phyloP scores from a whole-genome alignment of 78 protist genomes.

The Anaeramoeba flamelloides region DNA sequence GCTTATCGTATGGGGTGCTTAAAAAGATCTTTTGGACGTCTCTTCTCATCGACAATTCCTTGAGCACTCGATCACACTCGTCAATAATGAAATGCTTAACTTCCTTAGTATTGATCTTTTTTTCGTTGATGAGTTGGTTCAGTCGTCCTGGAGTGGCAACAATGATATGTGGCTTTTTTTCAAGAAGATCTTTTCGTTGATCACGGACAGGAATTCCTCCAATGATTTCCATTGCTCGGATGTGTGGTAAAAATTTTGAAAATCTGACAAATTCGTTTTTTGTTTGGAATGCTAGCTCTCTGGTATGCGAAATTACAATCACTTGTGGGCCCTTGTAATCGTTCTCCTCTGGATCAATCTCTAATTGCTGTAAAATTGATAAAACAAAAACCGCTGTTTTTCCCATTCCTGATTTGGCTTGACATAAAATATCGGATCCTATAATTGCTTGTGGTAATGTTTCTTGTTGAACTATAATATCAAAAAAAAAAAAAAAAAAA shows the following conservation, averaged over 20 bases:
- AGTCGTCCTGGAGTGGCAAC: neutral
- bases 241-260: no score
- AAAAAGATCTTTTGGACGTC: neutral
- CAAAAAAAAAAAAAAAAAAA: neutral
- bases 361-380: neutral
- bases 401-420: constrained; percentile 1
- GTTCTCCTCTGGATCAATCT: neutral
- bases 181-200: no score
- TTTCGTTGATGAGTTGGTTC: neutral
- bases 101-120: neutral
- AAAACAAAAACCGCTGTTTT: neutral
- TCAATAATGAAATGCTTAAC: neutral
- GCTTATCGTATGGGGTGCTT: neutral
- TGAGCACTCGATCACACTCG: neutral
- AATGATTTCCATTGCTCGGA: no score
- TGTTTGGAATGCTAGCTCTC: neutral
- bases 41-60: neutral
- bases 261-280: neutral
- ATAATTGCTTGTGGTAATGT: neutral
- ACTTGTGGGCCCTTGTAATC: neutral
- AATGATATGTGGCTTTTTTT: neutral
- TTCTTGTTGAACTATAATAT: neutral
- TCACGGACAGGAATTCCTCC: no score
- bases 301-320: neutral
- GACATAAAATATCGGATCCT: neutral